These are phyloP conservation scores for Amaranthus palmeri DNA, from an alignment of 148 eudicot species.

Conservation along the genomic window DNA sequence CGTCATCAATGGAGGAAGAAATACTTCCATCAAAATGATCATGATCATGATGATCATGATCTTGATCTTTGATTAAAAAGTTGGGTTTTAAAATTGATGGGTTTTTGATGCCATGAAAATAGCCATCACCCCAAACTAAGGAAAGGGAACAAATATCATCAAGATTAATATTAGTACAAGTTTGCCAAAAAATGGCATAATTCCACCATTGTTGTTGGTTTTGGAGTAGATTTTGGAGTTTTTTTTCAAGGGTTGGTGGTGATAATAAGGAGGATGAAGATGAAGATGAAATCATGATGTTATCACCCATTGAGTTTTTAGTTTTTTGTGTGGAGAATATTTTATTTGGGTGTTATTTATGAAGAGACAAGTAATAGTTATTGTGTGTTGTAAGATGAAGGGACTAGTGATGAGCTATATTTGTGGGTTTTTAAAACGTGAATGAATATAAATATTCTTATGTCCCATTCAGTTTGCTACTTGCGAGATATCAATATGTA, in stretches of 20 bases:
- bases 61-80: conserved; percentile 11
- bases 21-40: conserved; percentile 1
- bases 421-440: not conserved
- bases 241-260: conserved; percentile 21
- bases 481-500: no score
- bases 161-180: conserved; percentile 7
- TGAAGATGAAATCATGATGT: conserved; percentile 16
- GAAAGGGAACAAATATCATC: conserved; percentile 19
- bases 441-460: not conserved
- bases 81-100: conserved; percentile 18
- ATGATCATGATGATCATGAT: conserved; percentile 16
- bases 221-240: conserved; percentile 44
- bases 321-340: not conserved
- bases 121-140: conserved; percentile 67
- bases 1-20: conserved; percentile 14
- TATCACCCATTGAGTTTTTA: conserved; percentile 11
- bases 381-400: not conserved
- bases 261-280: conserved; percentile 13
- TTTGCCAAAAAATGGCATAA: conserved; percentile 80
- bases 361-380: not conserved
- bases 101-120: conserved; percentile 48
- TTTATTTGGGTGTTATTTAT: not conserved
- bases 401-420: not conserved
- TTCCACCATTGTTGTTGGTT: conserved; percentile 54
- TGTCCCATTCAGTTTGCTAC: no score